Evolutionary conservation across 768 basidiomycete genomes (phyloP), one percentile per base, ranked within the genome.

Genomic region (Termitomyces sp.): DNA sequence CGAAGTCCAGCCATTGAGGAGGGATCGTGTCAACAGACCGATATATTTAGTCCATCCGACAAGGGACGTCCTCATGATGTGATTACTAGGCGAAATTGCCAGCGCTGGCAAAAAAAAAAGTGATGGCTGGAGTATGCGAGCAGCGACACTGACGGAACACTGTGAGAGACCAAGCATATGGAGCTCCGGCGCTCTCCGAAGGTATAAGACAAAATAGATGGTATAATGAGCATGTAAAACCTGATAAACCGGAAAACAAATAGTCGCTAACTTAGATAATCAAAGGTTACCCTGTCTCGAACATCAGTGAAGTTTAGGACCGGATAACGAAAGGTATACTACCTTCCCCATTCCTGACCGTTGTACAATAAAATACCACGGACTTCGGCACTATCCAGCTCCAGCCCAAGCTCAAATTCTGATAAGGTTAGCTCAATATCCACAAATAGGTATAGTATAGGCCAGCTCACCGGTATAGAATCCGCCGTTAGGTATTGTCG

Each of bases 361-460:
- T 88, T 82, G 65, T 85, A 86, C 45, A 91, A 69, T 57, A 92
- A 67, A 56, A 90, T 84, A 21, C 90, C 91, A 55, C 91, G 85
- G 64, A 93, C 89, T 73, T 93, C 91, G 55, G 86, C 89, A 61
- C 89, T 90, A 67, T 93, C 90, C 64, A 93, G 72, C 71, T 91
- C 91, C 58, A 93, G 72, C 8, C 86, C 91, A 3, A 93, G 80
- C 67, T 92, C 90, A 61, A 92, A 94, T 67, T 92, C 89, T 91
- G 42, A 43, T 41, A 40, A 60, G 44, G 7, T 64, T 54, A 66
- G 57, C 32, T 48, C 41, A 41, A 46, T 42, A 44, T 50, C 23
- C 32, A 25, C 44, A 19, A 42, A 30, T 7, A 43, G 50, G 28
- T 28, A 19, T 40, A 21, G 28, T 28, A 19, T 40, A 21, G 46